Percentiles rank a stretch among this genome's conserved stretches.
Evolutionary conservation across 73 alveolate species (phyloP).

Genomic region (Tetrahymena borealis): DNA sequence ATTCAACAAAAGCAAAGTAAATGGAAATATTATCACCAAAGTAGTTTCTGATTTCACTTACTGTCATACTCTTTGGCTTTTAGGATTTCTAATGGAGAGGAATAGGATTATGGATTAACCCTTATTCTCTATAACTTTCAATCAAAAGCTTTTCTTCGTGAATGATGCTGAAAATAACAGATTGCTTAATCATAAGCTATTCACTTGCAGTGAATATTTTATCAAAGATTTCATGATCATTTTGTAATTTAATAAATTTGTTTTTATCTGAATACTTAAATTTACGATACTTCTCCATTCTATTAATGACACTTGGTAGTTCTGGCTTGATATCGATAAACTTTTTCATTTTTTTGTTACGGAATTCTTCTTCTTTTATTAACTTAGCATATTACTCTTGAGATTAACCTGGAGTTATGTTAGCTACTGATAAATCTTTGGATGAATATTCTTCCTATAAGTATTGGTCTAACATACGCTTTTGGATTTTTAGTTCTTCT

Average conservation of each 20-base stretch:
- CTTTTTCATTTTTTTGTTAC: neutral
- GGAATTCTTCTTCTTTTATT: neutral
- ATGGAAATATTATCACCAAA: constrained; percentile 30
- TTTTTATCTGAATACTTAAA: neutral
- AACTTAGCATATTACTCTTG: neutral
- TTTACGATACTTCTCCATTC: neutral
- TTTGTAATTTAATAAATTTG: neutral
- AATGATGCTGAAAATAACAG: neutral
- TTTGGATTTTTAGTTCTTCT: neutral
- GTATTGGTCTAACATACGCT: neutral
- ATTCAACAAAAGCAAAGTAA: constrained; percentile 31
- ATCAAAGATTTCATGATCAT: neutral
- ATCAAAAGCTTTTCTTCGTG: neutral
- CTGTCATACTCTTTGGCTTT: neutral
- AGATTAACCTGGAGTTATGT: neutral
- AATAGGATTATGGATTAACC: neutral
- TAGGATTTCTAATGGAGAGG: neutral
- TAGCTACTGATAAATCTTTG: neutral
- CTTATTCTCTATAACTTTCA: neutral
- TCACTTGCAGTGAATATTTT: neutral
- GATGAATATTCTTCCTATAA: neutral
- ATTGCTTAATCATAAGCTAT: neutral
- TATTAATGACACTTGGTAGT: neutral
- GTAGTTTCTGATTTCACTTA: neutral
- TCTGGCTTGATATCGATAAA: neutral